A percentile compares a stretch with the other conserved stretches of the same genome.
phyloP scores from a whole-genome alignment of 192 early-diverging fungal genomes.

The Radiomyces spectabilis region DNA sequence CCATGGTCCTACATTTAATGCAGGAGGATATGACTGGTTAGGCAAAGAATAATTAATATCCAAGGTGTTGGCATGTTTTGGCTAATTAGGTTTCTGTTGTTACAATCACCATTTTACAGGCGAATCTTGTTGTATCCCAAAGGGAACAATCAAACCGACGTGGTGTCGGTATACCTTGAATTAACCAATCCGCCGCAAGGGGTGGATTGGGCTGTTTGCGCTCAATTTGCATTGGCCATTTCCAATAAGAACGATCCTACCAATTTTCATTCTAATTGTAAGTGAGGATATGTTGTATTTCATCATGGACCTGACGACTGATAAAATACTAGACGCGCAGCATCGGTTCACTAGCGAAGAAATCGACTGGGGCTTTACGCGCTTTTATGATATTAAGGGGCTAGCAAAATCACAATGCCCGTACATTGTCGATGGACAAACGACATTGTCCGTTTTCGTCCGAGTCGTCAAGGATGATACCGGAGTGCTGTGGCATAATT shows the following conservation, averaged over 20 bases:
- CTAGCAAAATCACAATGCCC: conserved; percentile 31
- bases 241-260: conserved; percentile 68
- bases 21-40: conserved; percentile 20
- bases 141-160: conserved; percentile 70
- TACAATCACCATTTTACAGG: conserved; percentile 2
- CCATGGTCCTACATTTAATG: conserved; percentile 18
- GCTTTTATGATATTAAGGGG: conserved; percentile 53
- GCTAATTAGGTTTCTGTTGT: too few species aligned
- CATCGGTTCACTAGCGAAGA: conserved; percentile 82
- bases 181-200: conserved; percentile 73
- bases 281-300: too few species aligned
- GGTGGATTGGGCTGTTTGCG: conserved; percentile 79
- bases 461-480: conserved; percentile 79
- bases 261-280: conserved; percentile 41
- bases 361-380: conserved; percentile 94
- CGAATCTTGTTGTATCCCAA: conserved; percentile 78
- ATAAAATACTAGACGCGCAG: conserved; percentile 46
- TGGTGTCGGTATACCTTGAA: conserved; percentile 81
- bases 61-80: not conserved
- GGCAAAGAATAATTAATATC: conserved; percentile 43
- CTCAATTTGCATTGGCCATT: conserved; percentile 71
- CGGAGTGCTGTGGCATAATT: conserved; percentile 94
- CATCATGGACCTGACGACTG: too few species aligned
- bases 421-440: conserved; percentile 56
- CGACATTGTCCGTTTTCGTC: conserved; percentile 66